A percentile compares a stretch with the other conserved stretches of the same genome.
These are phyloP conservation scores for Gaeumannomyces tritici DNA, from an alignment of 2,329 filamentous ascomycete genomes.

Conservation along the genomic window DNA sequence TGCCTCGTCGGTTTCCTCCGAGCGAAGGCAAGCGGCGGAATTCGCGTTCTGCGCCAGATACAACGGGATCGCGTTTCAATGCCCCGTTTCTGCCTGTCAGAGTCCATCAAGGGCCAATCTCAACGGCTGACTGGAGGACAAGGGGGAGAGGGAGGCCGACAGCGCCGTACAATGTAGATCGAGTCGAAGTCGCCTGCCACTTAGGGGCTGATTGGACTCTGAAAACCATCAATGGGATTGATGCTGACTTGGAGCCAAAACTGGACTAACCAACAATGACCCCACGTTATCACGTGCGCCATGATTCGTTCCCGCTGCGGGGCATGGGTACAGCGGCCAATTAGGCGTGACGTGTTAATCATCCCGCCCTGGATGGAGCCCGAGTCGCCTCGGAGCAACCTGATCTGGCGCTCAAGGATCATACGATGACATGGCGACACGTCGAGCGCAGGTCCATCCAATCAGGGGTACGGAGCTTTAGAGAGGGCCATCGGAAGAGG, in stretches of 20 bases:
- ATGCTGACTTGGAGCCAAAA: too few relatives aligned
- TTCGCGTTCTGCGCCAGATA: not conserved
- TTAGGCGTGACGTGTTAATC: not conserved
- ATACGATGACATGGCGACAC: not conserved
- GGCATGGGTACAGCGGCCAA: not conserved
- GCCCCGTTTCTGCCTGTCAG: not conserved
- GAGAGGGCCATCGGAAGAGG: not conserved
- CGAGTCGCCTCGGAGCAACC: not conserved
- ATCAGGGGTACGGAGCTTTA: too few relatives aligned
- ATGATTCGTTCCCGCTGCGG: not conserved
- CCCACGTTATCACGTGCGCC: not conserved
- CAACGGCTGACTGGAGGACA: too few relatives aligned
- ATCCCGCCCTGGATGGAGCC: not conserved
- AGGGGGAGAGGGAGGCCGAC: too few relatives aligned
- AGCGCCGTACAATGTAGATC: not conserved
- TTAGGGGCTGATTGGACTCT: not conserved
- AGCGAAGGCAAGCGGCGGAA: not conserved
- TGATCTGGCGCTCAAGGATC: not conserved
- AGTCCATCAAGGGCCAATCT: not conserved
- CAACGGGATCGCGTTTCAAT: not conserved
- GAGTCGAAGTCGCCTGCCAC: not conserved
- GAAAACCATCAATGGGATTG: too few relatives aligned
- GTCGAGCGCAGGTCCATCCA: too few relatives aligned
- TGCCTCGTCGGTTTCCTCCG: not conserved
- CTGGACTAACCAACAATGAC: too few relatives aligned